phyloP scores from a whole-genome alignment of 768 basidiomycete species.

The Inosperma sp. region DNA sequence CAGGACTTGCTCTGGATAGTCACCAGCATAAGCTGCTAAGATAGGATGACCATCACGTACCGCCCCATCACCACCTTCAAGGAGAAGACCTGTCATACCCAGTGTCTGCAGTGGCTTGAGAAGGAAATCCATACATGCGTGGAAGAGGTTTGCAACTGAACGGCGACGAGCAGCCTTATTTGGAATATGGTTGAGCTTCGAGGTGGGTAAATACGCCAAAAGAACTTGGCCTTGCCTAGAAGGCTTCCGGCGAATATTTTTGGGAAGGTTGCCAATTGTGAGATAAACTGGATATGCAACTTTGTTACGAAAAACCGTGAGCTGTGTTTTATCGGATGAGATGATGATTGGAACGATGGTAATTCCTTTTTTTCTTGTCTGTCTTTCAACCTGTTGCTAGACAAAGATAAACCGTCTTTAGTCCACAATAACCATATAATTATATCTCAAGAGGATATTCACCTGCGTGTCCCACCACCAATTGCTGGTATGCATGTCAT shows the following conservation, averaged over 20 bases:
- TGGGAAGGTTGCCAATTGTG: constrained; percentile 44
- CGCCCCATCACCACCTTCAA: constrained; percentile 33
- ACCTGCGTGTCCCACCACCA: constrained; percentile 54
- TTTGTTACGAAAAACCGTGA: constrained; percentile 40
- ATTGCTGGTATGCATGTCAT: no score
- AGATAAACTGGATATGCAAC: constrained; percentile 44
- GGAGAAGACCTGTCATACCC: constrained; percentile 20
- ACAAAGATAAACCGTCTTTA: neutral
- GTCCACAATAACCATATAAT: neutral
- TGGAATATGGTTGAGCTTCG: constrained; percentile 21
- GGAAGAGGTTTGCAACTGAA: constrained; percentile 31
- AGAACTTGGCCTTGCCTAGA: no score
- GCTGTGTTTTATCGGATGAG: no score
- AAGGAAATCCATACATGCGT: constrained; percentile 31
- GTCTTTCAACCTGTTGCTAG: constrained; percentile 21
- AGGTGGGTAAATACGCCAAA: no score
- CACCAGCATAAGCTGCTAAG: constrained; percentile 35
- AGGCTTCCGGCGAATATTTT: constrained; percentile 36
- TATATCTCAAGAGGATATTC: constrained; percentile 11
- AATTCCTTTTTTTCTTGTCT: constrained; percentile 16
- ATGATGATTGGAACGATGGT: constrained; percentile 42
- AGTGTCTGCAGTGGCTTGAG: constrained; percentile 25
- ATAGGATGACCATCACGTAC: constrained; percentile 33
- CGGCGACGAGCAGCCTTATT: constrained; percentile 21
- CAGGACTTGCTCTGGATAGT: constrained; percentile 44